Evolutionary conservation across 257 asterid genomes (phyloP).

Genomic region (Salvia rosmarinus): DNA sequence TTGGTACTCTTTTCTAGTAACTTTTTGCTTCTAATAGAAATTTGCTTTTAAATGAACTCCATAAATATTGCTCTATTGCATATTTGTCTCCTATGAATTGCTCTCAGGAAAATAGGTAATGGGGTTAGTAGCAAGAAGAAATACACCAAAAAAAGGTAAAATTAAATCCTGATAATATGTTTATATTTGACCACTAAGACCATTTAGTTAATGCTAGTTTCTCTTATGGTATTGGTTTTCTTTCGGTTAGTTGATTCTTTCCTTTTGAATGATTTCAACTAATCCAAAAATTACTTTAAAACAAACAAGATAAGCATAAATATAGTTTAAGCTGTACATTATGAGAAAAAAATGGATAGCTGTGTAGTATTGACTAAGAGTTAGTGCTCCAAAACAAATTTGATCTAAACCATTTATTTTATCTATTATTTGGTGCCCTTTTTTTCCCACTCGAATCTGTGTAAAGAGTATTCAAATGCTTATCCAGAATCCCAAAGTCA

Average conservation of each 20-base stretch:
- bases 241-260: constrained; percentile 37
- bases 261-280: constrained; percentile 33
- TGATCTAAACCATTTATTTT: constrained; percentile 22
- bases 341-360: constrained; percentile 20
- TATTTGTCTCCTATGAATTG: background rate
- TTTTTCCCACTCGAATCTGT: constrained; percentile 34
- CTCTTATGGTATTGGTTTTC: constrained; percentile 25
- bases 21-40: background rate
- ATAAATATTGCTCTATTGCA: constrained; percentile 5
- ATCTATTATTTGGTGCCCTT: constrained; percentile 33
- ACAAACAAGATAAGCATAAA: constrained; percentile 36
- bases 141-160: background rate
- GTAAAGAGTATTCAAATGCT: constrained; percentile 33
- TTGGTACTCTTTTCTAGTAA: background rate
- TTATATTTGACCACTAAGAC: constrained; percentile 22
- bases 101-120: constrained; percentile 11
- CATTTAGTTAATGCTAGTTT: constrained; percentile 31
- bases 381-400: constrained; percentile 41
- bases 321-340: constrained; percentile 24
- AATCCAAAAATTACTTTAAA: constrained; percentile 27
- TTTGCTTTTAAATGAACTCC: background rate
- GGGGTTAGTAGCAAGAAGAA: background rate
- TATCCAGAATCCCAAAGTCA: constrained; percentile 46
- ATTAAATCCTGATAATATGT: constrained; percentile 20
- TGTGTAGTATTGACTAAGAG: constrained; percentile 31